phyloP scores from a whole-genome alignment of 345 rosid genomes.

The Eutrema yunnanense region DNA sequence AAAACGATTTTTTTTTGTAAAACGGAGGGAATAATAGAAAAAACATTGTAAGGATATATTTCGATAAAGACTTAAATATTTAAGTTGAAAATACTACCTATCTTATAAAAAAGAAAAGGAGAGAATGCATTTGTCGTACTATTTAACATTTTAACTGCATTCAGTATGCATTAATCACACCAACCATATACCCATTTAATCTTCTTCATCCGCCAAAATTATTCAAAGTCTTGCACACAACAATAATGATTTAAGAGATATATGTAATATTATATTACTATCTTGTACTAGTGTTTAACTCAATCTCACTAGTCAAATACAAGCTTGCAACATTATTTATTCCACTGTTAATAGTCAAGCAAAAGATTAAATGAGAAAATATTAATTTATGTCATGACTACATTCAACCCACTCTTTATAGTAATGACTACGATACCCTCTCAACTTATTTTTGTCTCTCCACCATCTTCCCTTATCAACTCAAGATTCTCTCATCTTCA shows the following conservation, averaged over 20 bases:
- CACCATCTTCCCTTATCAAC: slow-evolving; percentile 22
- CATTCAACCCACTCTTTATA: slow-evolving; percentile 2
- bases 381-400: slow-evolving; percentile 5
- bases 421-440: slow-evolving; percentile 27
- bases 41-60: not conserved
- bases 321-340: slow-evolving; percentile 14
- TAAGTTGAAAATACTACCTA: not conserved
- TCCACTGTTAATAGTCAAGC: slow-evolving; percentile 28
- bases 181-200: not conserved
- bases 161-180: not conserved
- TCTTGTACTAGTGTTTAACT: not conserved
- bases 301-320: not conserved
- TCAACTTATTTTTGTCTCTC: not conserved
- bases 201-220: not conserved
- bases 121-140: not conserved
- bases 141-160: not conserved
- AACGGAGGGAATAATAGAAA: not conserved
- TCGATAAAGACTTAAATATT: not conserved
- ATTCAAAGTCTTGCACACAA: not conserved
- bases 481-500: slow-evolving; percentile 14
- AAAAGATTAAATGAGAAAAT: not conserved
- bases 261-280: not conserved
- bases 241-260: not conserved
- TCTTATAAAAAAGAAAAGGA: not conserved
- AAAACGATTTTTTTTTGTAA: no score